These are phyloP conservation scores for Blastomyces parvus DNA, from an alignment of 2,329 filamentous ascomycete genomes.

Conservation along the genomic window DNA sequence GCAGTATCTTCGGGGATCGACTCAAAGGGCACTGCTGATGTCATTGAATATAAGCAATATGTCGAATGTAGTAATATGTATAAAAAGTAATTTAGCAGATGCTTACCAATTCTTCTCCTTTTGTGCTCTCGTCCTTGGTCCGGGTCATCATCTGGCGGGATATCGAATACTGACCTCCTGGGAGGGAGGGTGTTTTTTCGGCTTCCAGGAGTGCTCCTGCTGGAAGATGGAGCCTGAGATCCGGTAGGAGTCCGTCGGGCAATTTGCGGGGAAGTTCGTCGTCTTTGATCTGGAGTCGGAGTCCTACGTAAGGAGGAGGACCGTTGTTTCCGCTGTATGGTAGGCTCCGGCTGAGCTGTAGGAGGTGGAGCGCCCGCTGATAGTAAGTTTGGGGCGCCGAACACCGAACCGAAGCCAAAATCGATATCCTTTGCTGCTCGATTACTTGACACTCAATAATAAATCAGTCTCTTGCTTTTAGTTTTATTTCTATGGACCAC, in stretches of 20 bases:
- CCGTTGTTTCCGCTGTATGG: conserved; percentile 3
- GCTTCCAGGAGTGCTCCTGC: conserved; percentile 23
- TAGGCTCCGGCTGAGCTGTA: conserved; percentile 8
- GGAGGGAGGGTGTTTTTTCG: conserved; percentile 25
- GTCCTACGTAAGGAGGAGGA: conserved; percentile 7
- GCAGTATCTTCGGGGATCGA: conserved; percentile 15
- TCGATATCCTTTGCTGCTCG: conserved; percentile 40
- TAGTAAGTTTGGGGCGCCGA: conserved; percentile 27
- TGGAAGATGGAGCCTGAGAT: conserved; percentile 14
- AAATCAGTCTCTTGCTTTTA: conserved; percentile 7
- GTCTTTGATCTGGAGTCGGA: conserved; percentile 13
- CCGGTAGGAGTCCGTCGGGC: conserved; percentile 17
- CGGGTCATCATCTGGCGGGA: conserved; percentile 25
- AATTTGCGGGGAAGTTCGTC: conserved; percentile 15
- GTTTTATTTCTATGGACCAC: not conserved
- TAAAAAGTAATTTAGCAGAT: not conserved
- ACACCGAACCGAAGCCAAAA: conserved; percentile 40
- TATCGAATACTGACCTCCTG: conserved; percentile 30
- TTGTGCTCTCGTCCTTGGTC: conserved; percentile 18
- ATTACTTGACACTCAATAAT: conserved; percentile 27
- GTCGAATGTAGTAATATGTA: not conserved
- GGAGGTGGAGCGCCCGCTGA: conserved; percentile 21
- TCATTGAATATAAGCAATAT: not conserved
- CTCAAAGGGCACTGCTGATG: conserved; percentile 7
- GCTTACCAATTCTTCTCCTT: conserved; percentile 16